phyloP scores from a whole-genome alignment of 176 grass and related monocot genomes.

The Miscanthus lutarioriparius region DNA sequence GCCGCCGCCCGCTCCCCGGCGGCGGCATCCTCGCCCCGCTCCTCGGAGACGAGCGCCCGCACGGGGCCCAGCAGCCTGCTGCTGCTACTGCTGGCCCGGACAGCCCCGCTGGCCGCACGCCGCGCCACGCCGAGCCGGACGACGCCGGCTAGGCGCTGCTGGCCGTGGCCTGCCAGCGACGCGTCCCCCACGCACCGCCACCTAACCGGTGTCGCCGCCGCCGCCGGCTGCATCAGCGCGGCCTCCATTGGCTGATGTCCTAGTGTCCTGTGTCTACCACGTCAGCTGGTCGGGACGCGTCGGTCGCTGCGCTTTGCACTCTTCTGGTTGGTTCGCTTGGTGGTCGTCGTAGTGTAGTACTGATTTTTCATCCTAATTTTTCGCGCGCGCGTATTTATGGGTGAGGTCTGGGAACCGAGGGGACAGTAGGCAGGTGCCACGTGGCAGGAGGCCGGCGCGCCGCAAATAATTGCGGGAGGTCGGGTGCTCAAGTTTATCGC shows the following conservation, averaged over 20 bases:
- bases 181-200: constrained; percentile 20
- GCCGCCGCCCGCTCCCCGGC: not conserved
- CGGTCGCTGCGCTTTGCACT: not conserved
- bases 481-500: too few relatives aligned
- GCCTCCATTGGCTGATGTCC: constrained; percentile 23
- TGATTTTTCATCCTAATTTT: not conserved
- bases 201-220: not conserved
- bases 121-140: not conserved
- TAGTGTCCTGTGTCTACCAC: not conserved
- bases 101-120: not conserved
- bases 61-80: not conserved
- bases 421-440: not conserved
- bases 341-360: not conserved
- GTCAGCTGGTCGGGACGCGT: constrained; percentile 3
- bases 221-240: not conserved
- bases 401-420: not conserved
- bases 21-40: too few relatives aligned
- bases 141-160: not conserved
- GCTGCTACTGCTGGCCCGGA: constrained; percentile 1
- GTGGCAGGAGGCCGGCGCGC: not conserved
- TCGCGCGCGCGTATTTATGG: constrained; percentile 17
- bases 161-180: not conserved
- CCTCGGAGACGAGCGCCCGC: not conserved
- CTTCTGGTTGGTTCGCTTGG: not conserved
- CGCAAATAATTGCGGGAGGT: constrained; percentile 11